Base-by-base conservation (phyloP, 2,329 filamentous ascomycete species). In the Akanthomyces uredinophilus region DNA sequence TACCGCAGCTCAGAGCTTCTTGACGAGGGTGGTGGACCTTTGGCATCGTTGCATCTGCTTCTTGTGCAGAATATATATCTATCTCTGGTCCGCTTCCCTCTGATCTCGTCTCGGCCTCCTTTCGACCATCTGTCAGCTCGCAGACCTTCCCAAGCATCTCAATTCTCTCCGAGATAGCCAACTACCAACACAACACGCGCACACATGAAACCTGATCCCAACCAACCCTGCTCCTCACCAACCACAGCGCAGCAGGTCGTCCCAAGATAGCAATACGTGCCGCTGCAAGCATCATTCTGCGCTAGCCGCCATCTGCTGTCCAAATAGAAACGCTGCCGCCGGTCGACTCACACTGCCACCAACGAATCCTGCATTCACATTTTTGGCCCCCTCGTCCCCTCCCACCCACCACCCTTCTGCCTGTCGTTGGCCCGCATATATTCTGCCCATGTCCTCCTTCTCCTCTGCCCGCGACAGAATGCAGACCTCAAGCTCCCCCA, bases 381-480 rank as follows among this genome's bases (percentile, higher is more conserved):
- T 46, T 62, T 52, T 52, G 53, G 39, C 60, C 53, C 52, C 44
- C 52, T 56, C 52, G 32, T 22, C 51, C 44, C 60, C 44, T 39
- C 53, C 46, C 52, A 44, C 44, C 46, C 60, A 44, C 44, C 16
- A 22, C 46, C 20, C 58, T 32, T 47, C 58, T 53, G 41, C 43
- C 51, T 49, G 29, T 61, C 58, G 58, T 61, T 61, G 58, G 58
- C 58, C 58, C 58, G 58, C 58, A 61, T 61, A 61, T 61, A 61
- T 39, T 49, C 51, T 47, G 50, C 58, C 58, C 18, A 18, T 44
- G 49, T 53, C 43, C 27, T 54, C 60, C 43, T 50, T 53, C 32
- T 50, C 32, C 32, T 50, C 39, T 24, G 39, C 57, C 39, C n/a
- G 24, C 43, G 53, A 51, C 60, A 62, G 53, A 10, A 62, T 62